Percentiles rank a stretch among this genome's conserved stretches.
Evolutionary conservation across 108 stramenopile genomes (phyloP).

Genomic region (Cyclotella sp.): DNA sequence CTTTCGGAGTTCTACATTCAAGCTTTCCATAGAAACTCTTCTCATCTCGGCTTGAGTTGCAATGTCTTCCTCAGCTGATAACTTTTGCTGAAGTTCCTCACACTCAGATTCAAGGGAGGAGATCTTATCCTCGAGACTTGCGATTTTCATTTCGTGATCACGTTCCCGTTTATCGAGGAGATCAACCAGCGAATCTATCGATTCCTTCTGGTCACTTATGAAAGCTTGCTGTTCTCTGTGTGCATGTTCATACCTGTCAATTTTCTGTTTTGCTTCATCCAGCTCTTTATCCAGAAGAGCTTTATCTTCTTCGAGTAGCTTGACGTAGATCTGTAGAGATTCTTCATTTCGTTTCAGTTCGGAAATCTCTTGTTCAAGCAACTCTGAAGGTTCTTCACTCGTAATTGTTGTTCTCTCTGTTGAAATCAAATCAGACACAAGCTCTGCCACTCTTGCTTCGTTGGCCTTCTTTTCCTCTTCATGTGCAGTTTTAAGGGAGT

Average conservation of each 20-base stretch:
- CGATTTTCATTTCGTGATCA: background rate
- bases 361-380: constrained; percentile 17
- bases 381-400: background rate
- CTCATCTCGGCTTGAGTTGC: constrained; percentile 9
- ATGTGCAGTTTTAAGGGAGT: background rate
- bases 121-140: constrained; percentile 12
- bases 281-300: constrained; percentile 29
- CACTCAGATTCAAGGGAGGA: background rate
- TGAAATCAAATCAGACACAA: constrained; percentile 11
- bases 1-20: constrained; percentile 7
- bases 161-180: constrained; percentile 34
- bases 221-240: background rate
- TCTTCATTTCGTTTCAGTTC: constrained; percentile 24
- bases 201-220: constrained; percentile 28
- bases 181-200: constrained; percentile 34
- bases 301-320: constrained; percentile 40
- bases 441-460: constrained; percentile 1
- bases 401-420: constrained; percentile 2
- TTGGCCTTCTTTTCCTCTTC: background rate
- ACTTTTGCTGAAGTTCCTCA: background rate
- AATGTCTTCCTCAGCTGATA: background rate
- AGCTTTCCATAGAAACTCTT: background rate
- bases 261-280: constrained; percentile 19
- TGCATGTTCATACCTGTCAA: constrained; percentile 5
- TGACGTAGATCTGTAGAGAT: constrained; percentile 34